phyloP scores from a whole-genome alignment of 352 stramenopile genomes.

The Pythium aquatile region DNA sequence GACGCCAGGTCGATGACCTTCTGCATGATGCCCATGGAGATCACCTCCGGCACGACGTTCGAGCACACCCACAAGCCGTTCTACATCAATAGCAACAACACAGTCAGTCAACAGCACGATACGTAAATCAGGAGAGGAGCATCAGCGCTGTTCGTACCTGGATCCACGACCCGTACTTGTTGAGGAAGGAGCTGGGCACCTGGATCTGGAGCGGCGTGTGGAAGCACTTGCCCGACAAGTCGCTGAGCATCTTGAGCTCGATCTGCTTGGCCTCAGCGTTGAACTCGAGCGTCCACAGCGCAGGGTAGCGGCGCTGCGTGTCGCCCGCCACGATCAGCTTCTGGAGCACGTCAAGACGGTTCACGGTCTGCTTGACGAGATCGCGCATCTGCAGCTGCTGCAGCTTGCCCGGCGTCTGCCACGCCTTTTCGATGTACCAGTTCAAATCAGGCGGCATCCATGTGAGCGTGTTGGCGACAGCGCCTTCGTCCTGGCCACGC shows the following conservation, averaged over 20 bases:
- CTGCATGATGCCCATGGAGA: constrained; percentile 23
- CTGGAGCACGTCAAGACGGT: constrained; percentile 15
- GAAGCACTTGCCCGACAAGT: constrained; percentile 30
- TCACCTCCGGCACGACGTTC: constrained; percentile 18
- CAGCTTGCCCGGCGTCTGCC: constrained; percentile 20
- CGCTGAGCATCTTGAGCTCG: constrained; percentile 25
- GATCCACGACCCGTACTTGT: constrained; percentile 19
- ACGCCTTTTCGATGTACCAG: constrained; percentile 28
- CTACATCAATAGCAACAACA: constrained; percentile 6
- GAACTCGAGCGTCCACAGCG: constrained; percentile 32
- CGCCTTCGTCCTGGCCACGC: constrained; percentile 1
- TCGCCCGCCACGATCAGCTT: constrained; percentile 18
- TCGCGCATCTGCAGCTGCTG: constrained; percentile 19
- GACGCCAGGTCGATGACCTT: constrained; percentile 19
- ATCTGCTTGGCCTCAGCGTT: constrained; percentile 1
- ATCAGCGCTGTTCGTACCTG: constrained; percentile 11
- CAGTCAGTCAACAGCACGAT: background rate
- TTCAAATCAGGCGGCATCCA: constrained; percentile 26
- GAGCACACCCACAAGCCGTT: constrained; percentile 21
- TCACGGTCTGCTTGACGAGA: constrained; percentile 17
- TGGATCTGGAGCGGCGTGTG: constrained; percentile 26
- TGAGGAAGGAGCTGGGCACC: constrained; percentile 14
- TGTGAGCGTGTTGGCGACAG: constrained; percentile 12
- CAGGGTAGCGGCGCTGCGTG: constrained; percentile 14
- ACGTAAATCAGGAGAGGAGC: background rate